Evolutionary conservation across 805 yeast species (phyloP).

Genomic region (Pichia kluyveri): DNA sequence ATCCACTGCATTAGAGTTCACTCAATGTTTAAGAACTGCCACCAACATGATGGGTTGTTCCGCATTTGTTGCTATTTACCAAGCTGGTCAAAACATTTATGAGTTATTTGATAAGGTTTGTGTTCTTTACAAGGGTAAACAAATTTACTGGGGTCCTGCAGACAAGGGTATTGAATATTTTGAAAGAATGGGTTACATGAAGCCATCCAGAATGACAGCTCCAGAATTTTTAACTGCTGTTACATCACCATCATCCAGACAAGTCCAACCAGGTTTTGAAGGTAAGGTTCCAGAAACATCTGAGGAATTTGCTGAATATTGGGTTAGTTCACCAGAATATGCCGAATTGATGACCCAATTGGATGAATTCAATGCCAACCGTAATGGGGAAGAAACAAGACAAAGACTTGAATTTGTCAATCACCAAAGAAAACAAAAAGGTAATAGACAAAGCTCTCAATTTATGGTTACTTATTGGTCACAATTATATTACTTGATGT

Average conservation of each 20-base stretch:
- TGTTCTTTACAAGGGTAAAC: slow-evolving; percentile 51
- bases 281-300: slow-evolving; percentile 49
- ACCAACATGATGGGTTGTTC: slow-evolving; percentile 10
- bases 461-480: slow-evolving; percentile 34
- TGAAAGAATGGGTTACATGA: slow-evolving; percentile 49
- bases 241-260: slow-evolving; percentile 10
- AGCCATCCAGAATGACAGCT: slow-evolving; percentile 14
- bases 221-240: slow-evolving; percentile 20
- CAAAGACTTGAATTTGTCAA: slow-evolving; percentile 24
- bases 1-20: slow-evolving; percentile 72
- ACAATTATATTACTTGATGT: slow-evolving; percentile 43
- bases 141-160: slow-evolving; percentile 58
- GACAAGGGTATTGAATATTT: slow-evolving; percentile 47
- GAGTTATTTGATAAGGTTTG: slow-evolving; percentile 54
- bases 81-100: slow-evolving; percentile 60
- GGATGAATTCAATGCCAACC: slow-evolving; percentile 25
- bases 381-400: slow-evolving; percentile 27
- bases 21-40: slow-evolving; percentile 47
- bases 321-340: slow-evolving; percentile 53
- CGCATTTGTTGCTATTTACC: slow-evolving; percentile 24
- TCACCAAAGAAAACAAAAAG: slow-evolving; percentile 29
- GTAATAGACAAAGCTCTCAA: slow-evolving; percentile 31
- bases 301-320: slow-evolving; percentile 48
- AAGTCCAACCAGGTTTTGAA: slow-evolving; percentile 18
- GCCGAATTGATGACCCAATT: slow-evolving; percentile 27